phyloP scores from a whole-genome alignment of 2,329 filamentous ascomycete genomes.

The Aspergillus terreus region DNA sequence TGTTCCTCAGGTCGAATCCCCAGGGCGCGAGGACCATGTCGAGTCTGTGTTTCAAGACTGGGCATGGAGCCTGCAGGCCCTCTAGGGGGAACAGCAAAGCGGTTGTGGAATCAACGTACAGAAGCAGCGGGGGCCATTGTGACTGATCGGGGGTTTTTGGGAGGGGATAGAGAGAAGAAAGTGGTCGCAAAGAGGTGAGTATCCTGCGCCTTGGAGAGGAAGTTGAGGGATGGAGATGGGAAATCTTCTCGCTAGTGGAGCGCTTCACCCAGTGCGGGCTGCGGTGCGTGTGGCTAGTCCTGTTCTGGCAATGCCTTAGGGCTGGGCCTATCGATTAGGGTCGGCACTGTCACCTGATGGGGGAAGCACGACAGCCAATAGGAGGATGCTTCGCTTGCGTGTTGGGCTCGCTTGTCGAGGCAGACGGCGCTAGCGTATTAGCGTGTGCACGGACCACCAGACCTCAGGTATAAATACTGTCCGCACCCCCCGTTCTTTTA shows the following conservation, averaged over 20 bases:
- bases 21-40: neutral
- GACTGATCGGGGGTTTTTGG: slow-evolving; percentile 37
- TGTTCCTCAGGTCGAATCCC: slow-evolving; percentile 55
- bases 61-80: slow-evolving; percentile 26
- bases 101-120: slow-evolving; percentile 69
- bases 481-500: slow-evolving; percentile 20
- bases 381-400: neutral
- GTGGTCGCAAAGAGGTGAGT: slow-evolving; percentile 75
- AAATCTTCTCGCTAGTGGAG: slow-evolving; percentile 25
- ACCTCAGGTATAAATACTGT: slow-evolving; percentile 27
- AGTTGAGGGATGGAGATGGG: slow-evolving; percentile 21
- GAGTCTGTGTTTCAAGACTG: neutral
- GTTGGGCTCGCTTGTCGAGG: slow-evolving; percentile 9
- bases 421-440: slow-evolving; percentile 16
- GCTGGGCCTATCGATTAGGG: slow-evolving; percentile 18
- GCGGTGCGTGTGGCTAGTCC: slow-evolving; percentile 26
- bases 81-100: slow-evolving; percentile 88
- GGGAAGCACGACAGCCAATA: neutral
- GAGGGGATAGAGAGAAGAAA: slow-evolving; percentile 24
- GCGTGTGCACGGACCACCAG: slow-evolving; percentile 16
- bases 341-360: slow-evolving; percentile 11
- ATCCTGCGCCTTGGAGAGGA: slow-evolving; percentile 69
- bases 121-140: slow-evolving; percentile 81
- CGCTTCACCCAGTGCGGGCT: slow-evolving; percentile 16
- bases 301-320: slow-evolving; percentile 13